Evolutionary conservation across 2,329 filamentous ascomycete genomes (phyloP), one percentile per base, ranked within the genome.

Genomic region (Pseudogymnoascus sp.): DNA sequence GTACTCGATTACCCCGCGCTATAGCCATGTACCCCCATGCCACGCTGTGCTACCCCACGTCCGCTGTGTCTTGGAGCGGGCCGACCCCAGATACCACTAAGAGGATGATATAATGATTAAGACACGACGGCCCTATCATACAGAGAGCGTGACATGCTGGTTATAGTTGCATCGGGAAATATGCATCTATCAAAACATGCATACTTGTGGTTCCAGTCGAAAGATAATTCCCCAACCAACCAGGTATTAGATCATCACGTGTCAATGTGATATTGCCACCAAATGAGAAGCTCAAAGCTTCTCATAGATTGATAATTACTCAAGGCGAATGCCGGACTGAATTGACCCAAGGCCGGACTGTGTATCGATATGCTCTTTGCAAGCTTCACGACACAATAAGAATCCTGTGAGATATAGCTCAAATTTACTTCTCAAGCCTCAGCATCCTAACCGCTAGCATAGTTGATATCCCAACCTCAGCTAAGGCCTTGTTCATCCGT

Each of bases 81-180:
- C 50, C 50, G 50, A 56, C 29, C 50, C 29, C 50, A 56, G 50
- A 6, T 56, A 56, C 50, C 50, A 56, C 50, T 56, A 56, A 56
- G 50, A 56, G 29, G 50, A 56, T 56, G 50, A 35, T 56, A 56
- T 56, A 56, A 56, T 56, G 29, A 56, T 56, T 56, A 56, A 56
- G 50, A n/a, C 50, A 33, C 3, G n/a, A 14, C 7, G n/a, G 50
- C 50, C 50, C 50, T 56, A 56, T 56, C 50, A 56, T 56, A 19
- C 29, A 56, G 29, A 33, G 16, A 21, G 29, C 16, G 29, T 19
- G 29, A 10, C 10, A 26, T 35, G 50, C 8, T 35, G 10, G 16
- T 33, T 35, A 4, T 21, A 33, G 50, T 33, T 56, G 26, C 29
- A 33, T 33, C 2, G 11, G 16, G 10, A 35, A 19, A 56, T 33